Conservation (phyloP, 2,329 filamentous ascomycete genomes). For the Diplodia mutila region DNA sequence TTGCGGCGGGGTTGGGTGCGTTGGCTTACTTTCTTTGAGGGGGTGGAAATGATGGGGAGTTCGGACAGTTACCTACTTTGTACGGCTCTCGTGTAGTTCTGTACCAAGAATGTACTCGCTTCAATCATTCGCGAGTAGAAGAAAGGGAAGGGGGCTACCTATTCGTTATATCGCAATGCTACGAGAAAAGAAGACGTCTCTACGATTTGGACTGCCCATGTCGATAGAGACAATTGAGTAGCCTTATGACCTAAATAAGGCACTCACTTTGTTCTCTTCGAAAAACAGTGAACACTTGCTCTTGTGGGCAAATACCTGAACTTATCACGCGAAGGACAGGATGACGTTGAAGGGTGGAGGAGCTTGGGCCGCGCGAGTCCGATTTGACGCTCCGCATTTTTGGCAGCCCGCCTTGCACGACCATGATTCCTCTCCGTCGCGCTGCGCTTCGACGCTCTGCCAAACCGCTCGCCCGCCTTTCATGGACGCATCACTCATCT, state of each 20-base stretch:
- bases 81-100: background rate
- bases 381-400: slow-evolving; percentile 8
- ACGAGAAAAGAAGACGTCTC: no score
- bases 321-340: background rate
- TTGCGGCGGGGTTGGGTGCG: background rate
- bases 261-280: no score
- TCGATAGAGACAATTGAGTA: no score
- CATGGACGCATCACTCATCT: background rate
- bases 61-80: background rate
- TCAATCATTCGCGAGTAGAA: no score
- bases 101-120: background rate
- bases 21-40: background rate
- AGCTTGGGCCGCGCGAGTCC: slow-evolving; percentile 8
- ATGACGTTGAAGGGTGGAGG: background rate
- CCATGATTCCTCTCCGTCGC: slow-evolving; percentile 19
- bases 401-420: slow-evolving; percentile 9
- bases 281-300: no score
- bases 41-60: background rate
- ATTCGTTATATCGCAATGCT: no score
- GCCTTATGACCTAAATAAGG: no score
- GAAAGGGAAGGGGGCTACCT: no score
- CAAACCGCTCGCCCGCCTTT: background rate
- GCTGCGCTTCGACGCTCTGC: background rate
- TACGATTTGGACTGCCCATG: no score
- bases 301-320: no score